Evolutionary conservation across 2,329 filamentous ascomycete genomes (phyloP).

Genomic region (Lachnellula occidentalis): DNA sequence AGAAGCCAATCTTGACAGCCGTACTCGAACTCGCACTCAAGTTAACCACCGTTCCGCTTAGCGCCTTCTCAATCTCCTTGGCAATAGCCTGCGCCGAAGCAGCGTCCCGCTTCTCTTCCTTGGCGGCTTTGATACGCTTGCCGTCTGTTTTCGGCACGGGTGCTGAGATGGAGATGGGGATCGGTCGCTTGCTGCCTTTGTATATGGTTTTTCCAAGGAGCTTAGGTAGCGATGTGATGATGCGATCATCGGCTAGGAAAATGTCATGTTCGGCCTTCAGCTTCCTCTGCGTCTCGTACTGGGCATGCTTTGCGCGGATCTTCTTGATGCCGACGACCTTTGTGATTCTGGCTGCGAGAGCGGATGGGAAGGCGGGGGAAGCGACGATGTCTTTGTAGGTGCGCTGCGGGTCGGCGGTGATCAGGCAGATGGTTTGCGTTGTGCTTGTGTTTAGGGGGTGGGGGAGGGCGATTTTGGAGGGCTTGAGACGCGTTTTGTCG

Average conservation of each 20-base stretch:
- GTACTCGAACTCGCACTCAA: conserved; percentile 75
- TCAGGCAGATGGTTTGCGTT: conserved; percentile 72
- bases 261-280: conserved; percentile 83
- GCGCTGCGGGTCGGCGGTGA: conserved; percentile 75
- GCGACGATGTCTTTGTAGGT: conserved; percentile 85
- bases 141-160: conserved; percentile 56
- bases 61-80: conserved; percentile 72
- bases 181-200: conserved; percentile 75
- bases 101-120: conserved; percentile 45
- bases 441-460: conserved; percentile 66
- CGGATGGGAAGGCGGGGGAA: conserved; percentile 63
- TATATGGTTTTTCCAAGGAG: conserved; percentile 91
- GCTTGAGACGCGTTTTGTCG: conserved; percentile 76
- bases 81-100: conserved; percentile 52
- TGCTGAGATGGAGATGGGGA: conserved; percentile 69
- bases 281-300: conserved; percentile 82
- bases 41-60: conserved; percentile 73
- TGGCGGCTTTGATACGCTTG: conserved; percentile 53
- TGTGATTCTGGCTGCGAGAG: conserved; percentile 62
- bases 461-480: conserved; percentile 73
- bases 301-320: conserved; percentile 82
- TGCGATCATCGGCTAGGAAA: conserved; percentile 87
- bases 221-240: conserved; percentile 67
- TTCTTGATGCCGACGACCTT: conserved; percentile 78
- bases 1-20: conserved; percentile 71